Evolutionary conservation across 768 basidiomycete genomes (phyloP).

Genomic region (Saitozyma podzolica): DNA sequence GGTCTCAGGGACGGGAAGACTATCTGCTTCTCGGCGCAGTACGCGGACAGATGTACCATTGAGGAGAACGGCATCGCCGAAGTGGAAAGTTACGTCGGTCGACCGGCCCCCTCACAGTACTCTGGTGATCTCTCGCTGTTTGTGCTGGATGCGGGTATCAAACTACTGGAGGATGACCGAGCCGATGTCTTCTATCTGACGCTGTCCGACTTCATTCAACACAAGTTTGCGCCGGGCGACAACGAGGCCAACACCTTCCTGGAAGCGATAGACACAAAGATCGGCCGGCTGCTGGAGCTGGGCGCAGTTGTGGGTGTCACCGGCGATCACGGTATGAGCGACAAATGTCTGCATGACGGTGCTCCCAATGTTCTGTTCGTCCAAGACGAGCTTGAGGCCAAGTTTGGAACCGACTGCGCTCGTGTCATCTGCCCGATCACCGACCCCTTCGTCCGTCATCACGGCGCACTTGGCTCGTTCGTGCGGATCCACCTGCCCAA

Average conservation of each 20-base stretch:
- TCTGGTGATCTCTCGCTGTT: constrained; percentile 10
- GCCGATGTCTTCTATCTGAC: constrained; percentile 15
- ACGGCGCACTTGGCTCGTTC: no score
- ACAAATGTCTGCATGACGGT: no score
- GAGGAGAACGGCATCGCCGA: constrained; percentile 9
- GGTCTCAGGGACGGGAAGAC: constrained; percentile 5
- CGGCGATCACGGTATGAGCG: not conserved
- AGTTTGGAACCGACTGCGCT: no score
- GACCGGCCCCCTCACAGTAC: constrained; percentile 10
- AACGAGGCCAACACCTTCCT: constrained; percentile 7
- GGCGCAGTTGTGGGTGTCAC: constrained; percentile 8
- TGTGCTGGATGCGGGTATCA: constrained; percentile 11
- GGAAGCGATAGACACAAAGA: constrained; percentile 1
- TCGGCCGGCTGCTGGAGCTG: constrained; percentile 8
- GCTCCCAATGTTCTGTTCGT: no score
- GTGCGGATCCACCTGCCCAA: no score
- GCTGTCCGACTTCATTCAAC: constrained; percentile 12
- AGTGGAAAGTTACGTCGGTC: constrained; percentile 6
- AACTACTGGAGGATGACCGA: constrained; percentile 5
- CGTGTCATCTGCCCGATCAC: no score
- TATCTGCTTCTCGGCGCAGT: constrained; percentile 10
- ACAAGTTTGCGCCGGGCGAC: constrained; percentile 9
- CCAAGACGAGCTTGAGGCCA: no score
- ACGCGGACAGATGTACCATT: constrained; percentile 7
- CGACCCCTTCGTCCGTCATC: no score